Percentiles rank a stretch among this genome's conserved stretches.
Evolutionary conservation across 2,329 filamentous ascomycete genomes (phyloP).

Genomic region (Fusarium sp.): DNA sequence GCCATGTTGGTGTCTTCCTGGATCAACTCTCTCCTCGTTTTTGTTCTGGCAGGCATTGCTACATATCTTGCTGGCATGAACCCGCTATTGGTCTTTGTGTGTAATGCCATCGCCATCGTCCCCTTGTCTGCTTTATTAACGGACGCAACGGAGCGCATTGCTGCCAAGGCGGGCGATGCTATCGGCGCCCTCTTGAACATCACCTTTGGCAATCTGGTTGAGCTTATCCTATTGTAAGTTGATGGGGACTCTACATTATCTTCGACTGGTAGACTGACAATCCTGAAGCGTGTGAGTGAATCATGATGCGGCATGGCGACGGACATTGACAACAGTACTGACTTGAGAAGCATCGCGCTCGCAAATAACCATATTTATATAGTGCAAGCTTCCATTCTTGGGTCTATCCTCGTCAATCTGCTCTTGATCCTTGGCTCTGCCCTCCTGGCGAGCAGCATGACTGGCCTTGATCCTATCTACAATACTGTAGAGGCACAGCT

Average conservation of each 20-base stretch:
- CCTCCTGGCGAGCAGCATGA: conserved; percentile 78
- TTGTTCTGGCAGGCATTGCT: too few species aligned
- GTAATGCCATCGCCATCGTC: conserved; percentile 74
- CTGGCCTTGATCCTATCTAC: conserved; percentile 74
- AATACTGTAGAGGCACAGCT: conserved; percentile 54
- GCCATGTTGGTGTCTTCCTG: too few species aligned
- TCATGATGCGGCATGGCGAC: conserved; percentile 1
- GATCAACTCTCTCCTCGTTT: too few species aligned
- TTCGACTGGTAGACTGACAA: too few species aligned
- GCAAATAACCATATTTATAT: conserved; percentile 77
- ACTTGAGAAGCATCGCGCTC: conserved; percentile 63
- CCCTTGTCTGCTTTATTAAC: conserved; percentile 71
- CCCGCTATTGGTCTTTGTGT: too few species aligned
- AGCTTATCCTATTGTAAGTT: conserved; percentile 71
- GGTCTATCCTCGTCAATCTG: conserved; percentile 84
- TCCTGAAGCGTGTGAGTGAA: too few species aligned
- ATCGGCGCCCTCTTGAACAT: conserved; percentile 74
- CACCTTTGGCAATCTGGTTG: conserved; percentile 74
- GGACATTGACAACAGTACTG: too few species aligned
- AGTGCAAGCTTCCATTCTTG: conserved; percentile 82
- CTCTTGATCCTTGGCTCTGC: conserved; percentile 83
- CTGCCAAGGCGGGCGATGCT: conserved; percentile 70
- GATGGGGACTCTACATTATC: fast-evolving
- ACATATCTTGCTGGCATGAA: too few species aligned
- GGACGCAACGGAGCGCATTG: conserved; percentile 73